phyloP scores from a whole-genome alignment of 306 rosid genomes.

The Cucumis cinereus region DNA sequence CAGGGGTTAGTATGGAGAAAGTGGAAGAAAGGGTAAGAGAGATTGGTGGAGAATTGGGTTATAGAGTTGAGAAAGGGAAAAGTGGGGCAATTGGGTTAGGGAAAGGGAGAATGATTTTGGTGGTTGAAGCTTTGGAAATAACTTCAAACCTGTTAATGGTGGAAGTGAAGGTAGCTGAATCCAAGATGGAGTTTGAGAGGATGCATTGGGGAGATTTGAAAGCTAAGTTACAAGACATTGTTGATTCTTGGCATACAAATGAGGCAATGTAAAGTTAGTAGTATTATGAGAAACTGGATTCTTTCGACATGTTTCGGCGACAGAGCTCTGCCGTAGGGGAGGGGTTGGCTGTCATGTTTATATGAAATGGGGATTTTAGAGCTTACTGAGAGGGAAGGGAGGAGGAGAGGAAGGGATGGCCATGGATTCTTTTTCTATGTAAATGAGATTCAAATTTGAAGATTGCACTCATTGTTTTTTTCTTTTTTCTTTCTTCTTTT shows the following conservation, averaged over 20 bases:
- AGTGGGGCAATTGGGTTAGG: conserved; percentile 50
- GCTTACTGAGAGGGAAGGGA: neutral
- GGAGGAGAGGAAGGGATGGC: no score
- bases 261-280: neutral
- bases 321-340: neutral
- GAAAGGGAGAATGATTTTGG: conserved; percentile 43
- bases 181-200: conserved; percentile 46
- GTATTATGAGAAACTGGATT: neutral
- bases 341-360: neutral
- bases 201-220: conserved; percentile 41
- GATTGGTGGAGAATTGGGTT: conserved; percentile 45
- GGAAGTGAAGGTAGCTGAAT: conserved; percentile 42
- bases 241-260: conserved; percentile 40
- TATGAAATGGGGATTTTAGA: neutral
- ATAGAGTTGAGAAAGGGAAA: conserved; percentile 45
- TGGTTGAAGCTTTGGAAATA: conserved; percentile 42
- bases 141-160: conserved; percentile 33
- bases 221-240: conserved; percentile 35
- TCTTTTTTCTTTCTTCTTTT: neutral
- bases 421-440: neutral
- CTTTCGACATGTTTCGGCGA: neutral
- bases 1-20: conserved; percentile 19
- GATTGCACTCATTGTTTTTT: neutral
- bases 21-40: conserved; percentile 54
- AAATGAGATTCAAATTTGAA: neutral